A percentile compares a stretch with the other conserved stretches of the same genome.
Evolutionary conservation across 345 rosid genomes (phyloP).

Genomic region (Punica granatum): DNA sequence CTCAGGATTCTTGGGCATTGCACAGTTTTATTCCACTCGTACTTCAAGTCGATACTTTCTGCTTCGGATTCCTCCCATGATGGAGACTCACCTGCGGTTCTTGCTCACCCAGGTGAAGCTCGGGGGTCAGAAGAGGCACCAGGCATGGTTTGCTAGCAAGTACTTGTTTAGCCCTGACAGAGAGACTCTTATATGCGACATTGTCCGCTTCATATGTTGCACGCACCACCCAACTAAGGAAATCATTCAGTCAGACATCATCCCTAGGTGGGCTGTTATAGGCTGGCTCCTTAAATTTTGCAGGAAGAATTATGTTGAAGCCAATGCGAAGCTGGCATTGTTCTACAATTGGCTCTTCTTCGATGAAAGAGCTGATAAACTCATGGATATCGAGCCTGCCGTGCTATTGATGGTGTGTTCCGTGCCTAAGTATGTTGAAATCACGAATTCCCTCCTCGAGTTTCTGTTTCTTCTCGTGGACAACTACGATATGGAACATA

Average conservation of each 20-base stretch:
- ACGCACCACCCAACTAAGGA: constrained; percentile 61
- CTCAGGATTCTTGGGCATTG: constrained; percentile 33
- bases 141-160: constrained; percentile 67
- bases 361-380: constrained; percentile 50
- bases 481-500: constrained; percentile 43
- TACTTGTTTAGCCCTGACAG: constrained; percentile 45
- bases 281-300: constrained; percentile 67
- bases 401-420: constrained; percentile 68
- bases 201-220: constrained; percentile 71
- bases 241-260: constrained; percentile 45
- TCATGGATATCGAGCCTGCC: constrained; percentile 94
- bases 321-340: constrained; percentile 58
- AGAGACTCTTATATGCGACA: constrained; percentile 54
- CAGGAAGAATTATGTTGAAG: constrained; percentile 43
- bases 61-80: constrained; percentile 56
- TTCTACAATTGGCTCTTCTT: constrained; percentile 87
- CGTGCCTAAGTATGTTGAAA: constrained; percentile 48
- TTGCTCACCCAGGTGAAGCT: constrained; percentile 64
- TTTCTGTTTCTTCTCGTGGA: constrained; percentile 67
- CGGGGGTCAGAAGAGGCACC: constrained; percentile 67
- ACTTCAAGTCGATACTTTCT: constrained; percentile 61
- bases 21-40: constrained; percentile 40
- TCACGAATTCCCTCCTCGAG: constrained; percentile 65
- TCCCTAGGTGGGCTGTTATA: constrained; percentile 82
- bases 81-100: constrained; percentile 69